phyloP scores from a whole-genome alignment of 1,284 basidiomycete genomes.

The Cutaneotrichosporon curvatum region DNA sequence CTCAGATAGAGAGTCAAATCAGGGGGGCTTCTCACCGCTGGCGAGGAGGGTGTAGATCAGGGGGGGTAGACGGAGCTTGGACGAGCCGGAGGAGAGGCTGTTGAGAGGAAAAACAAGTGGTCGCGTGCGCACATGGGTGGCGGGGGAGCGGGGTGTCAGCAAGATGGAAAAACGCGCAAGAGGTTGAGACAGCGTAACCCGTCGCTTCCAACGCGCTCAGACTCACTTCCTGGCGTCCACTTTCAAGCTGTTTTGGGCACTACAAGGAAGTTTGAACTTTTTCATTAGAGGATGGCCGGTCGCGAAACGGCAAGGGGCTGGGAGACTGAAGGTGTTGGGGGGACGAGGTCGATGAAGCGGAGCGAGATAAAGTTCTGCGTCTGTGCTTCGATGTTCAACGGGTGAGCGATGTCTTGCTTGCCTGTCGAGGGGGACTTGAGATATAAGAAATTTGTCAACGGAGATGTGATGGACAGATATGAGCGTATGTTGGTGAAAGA shows the following conservation, averaged over 20 bases:
- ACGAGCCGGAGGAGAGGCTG: constrained; percentile 34
- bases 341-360: neutral
- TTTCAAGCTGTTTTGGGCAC: constrained; percentile 30
- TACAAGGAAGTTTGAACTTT: constrained; percentile 43
- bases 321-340: neutral
- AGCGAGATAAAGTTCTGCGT: too few relatives aligned
- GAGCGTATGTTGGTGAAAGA: too few relatives aligned
- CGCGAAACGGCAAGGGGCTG: neutral
- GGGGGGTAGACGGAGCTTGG: constrained; percentile 38
- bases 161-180: neutral
- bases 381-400: too few relatives aligned
- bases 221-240: constrained; percentile 33
- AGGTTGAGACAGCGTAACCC: too few relatives aligned
- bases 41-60: constrained; percentile 41
- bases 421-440: too few relatives aligned
- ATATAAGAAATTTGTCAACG: too few relatives aligned
- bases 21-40: constrained; percentile 43
- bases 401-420: too few relatives aligned
- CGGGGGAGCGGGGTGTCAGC: neutral
- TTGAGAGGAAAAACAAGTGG: constrained; percentile 1
- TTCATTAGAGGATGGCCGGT: constrained; percentile 22
- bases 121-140: neutral
- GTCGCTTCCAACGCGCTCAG: neutral
- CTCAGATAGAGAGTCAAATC: constrained; percentile 27
- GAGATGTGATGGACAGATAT: too few relatives aligned